Conservation (phyloP, 2,329 filamentous ascomycete genomes). For the Trichoderma aggressivum region DNA sequence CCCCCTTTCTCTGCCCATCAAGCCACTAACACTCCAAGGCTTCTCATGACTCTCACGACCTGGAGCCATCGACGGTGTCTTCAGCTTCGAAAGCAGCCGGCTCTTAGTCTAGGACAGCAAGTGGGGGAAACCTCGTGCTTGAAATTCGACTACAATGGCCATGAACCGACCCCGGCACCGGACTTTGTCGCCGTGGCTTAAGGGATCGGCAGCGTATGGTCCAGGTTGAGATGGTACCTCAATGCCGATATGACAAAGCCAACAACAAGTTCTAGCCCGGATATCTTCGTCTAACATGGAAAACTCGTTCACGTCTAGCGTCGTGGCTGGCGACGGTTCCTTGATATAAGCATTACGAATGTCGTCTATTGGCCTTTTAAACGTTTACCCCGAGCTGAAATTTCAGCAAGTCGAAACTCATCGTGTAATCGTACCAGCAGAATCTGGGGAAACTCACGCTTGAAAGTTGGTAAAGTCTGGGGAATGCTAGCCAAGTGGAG, state of each 20-base stretch:
- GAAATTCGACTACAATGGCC: neutral
- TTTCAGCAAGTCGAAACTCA: neutral
- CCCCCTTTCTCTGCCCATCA: neutral
- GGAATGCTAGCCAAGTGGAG: neutral
- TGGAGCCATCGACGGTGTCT: neutral
- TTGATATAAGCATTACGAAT: neutral
- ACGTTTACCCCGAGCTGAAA: neutral
- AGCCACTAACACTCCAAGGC: neutral
- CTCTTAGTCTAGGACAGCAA: neutral
- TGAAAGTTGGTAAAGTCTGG: neutral
- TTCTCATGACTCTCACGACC: neutral
- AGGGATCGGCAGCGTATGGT: neutral
- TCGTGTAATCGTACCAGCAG: neutral
- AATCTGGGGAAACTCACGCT: conserved; percentile 1
- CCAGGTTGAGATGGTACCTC: neutral
- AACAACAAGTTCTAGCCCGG: neutral
- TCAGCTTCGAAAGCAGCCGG: neutral
- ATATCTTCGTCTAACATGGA: neutral
- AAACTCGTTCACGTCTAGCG: neutral
- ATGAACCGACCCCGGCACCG: neutral
- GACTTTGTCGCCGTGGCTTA: neutral
- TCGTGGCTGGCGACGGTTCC: neutral
- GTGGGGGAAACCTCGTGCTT: neutral
- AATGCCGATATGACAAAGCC: neutral
- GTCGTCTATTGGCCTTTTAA: neutral